Evolutionary conservation across 176 grass and related monocot genomes (phyloP), one percentile per base, ranked within the genome.

Genomic region (Calamus simplicifolius): DNA sequence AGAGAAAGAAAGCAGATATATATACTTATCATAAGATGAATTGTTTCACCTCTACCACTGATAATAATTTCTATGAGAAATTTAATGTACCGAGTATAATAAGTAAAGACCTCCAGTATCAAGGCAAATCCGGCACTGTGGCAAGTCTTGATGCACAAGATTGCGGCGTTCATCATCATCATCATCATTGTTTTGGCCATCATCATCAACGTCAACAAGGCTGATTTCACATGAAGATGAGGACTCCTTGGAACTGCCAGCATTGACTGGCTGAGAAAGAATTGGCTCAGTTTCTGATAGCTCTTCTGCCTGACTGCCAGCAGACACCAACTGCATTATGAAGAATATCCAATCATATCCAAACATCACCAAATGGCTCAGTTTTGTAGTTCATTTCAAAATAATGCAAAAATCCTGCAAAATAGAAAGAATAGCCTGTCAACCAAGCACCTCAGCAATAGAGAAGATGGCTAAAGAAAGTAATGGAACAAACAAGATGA

Each of bases 111-210:
- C 92, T 97, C 71, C 92, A 19, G 35, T 97, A 72, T 97, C 92
- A 69, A 97, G 86, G 71, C 92, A 97, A 72, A 97, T 97, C 51
- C 87, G 74, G 26, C 92, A 97, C 27, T 97, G 92, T 49, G 84
- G 78, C 14, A 51, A 57, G 16, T 91, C 92, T 75, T 85, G 87
- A 65, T 81, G 70, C 52, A 93, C 74, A 16, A 66, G 58, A 49
- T 64, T 72, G 16, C 29, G 6, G 29, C 8, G 16, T 52, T 69
- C 67, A 56, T 51, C 61, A 25, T 85, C 81, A 25, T 85, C 81
- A 69, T 82, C 68, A 73, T 78, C 74, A 50, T 70, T 52, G 57
- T 64, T 67, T 63, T 78, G 66, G 30, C 30, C 54, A 58, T 68
- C 59, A 21, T 70, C 75, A 1, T 70, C 81, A 48, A 62, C 35